phyloP scores from a whole-genome alignment of 2,329 filamentous ascomycete species.

The Huntiella bhutanensis region DNA sequence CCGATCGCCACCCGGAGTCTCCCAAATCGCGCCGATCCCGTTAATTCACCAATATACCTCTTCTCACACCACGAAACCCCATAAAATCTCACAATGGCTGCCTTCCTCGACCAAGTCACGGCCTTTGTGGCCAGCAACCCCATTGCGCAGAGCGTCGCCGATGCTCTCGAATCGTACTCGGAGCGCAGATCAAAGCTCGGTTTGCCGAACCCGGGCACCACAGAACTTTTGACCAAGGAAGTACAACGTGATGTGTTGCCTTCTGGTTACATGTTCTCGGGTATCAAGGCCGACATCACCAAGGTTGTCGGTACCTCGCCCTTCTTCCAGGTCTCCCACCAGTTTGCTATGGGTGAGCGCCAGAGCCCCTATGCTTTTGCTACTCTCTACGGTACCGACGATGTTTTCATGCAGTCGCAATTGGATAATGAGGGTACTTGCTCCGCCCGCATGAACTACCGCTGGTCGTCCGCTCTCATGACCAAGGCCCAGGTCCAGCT shows the following conservation, averaged over 20 bases:
- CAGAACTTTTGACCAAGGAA: slow-evolving; percentile 78
- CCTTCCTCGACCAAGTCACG: slow-evolving; percentile 30
- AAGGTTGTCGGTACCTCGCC: slow-evolving; percentile 90
- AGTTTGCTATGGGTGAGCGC: slow-evolving; percentile 84
- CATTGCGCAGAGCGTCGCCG: slow-evolving; percentile 46
- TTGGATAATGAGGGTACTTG: slow-evolving; percentile 83
- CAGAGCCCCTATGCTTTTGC: slow-evolving; percentile 91
- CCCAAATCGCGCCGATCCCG: not conserved
- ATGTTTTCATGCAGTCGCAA: slow-evolving; percentile 91
- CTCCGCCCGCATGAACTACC: slow-evolving; percentile 78
- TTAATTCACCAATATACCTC: not conserved
- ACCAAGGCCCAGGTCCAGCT: slow-evolving; percentile 81
- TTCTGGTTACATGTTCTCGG: slow-evolving; percentile 92
- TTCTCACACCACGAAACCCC: slow-evolving; percentile 1
- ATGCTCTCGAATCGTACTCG: slow-evolving; percentile 65
- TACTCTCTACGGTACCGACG: slow-evolving; percentile 80
- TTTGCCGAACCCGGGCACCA: slow-evolving; percentile 76
- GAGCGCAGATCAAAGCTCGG: slow-evolving; percentile 76
- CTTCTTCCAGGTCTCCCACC: slow-evolving; percentile 92
- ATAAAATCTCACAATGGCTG: slow-evolving; percentile 27
- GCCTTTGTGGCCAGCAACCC: slow-evolving; percentile 59
- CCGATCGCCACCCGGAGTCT: not conserved
- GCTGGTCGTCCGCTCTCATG: slow-evolving; percentile 63
- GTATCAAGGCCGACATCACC: slow-evolving; percentile 86
- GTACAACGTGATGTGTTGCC: slow-evolving; percentile 92